phyloP scores from a whole-genome alignment of 2,329 filamentous ascomycete genomes.

The Proliferodiscus dingleyae region DNA sequence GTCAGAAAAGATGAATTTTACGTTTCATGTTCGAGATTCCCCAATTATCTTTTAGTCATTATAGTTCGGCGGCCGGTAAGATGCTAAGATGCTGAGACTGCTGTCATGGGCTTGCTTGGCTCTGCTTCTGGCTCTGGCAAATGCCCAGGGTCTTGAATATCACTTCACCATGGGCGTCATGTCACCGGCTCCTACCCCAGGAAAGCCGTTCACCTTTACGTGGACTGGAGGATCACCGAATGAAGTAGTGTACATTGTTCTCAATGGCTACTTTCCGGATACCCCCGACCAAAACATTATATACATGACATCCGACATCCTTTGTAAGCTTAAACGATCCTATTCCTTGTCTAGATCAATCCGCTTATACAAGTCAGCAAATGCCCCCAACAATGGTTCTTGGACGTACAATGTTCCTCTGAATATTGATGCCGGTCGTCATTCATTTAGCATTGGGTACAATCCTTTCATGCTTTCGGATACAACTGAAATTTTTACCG shows the following conservation, averaged over 20 bases:
- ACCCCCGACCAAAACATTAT: no score
- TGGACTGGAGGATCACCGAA: conserved; percentile 12
- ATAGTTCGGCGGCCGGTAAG: no score
- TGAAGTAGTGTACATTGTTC: conserved; percentile 11
- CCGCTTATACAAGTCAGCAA: conserved; percentile 8
- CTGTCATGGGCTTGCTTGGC: no score
- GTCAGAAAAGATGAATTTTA: no score
- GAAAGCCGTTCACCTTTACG: conserved; percentile 11
- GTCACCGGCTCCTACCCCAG: conserved; percentile 10
- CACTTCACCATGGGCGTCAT: conserved; percentile 9
- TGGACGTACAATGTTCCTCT: no score
- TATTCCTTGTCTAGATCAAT: neutral
- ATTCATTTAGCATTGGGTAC: conserved; percentile 15
- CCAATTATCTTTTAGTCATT: no score
- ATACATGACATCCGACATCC: conserved; percentile 7
- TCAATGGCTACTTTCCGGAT: conserved; percentile 9
- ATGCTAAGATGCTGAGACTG: no score
- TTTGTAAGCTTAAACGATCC: conserved; percentile 6
- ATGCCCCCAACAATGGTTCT: conserved; percentile 16
- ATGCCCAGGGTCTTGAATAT: conserved; percentile 1
- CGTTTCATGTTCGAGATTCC: no score
- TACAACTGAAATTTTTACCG: conserved; percentile 10
- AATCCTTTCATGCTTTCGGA: conserved; percentile 12
- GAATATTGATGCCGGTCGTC: conserved; percentile 1
- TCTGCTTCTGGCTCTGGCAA: no score